These are phyloP conservation scores for Epichloe uncinata DNA, from an alignment of 2,329 filamentous ascomycete species.

Conservation along the genomic window DNA sequence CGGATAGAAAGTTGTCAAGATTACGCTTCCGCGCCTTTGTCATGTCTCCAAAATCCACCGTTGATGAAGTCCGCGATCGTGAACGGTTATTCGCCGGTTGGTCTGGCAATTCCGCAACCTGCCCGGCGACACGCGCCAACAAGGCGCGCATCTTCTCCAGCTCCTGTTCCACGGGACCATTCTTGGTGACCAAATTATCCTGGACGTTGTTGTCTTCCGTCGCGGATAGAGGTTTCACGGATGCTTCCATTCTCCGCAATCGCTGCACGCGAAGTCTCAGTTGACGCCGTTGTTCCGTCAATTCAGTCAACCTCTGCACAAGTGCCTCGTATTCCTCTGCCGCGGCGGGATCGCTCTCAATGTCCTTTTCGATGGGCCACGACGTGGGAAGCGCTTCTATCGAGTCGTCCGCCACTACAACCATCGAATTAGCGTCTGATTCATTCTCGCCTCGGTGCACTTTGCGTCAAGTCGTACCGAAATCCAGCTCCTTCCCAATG, in stretches of 20 bases:
- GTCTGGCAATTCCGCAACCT: constrained; percentile 29
- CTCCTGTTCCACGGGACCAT: constrained; percentile 52
- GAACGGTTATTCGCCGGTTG: constrained; percentile 2
- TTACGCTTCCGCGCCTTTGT: constrained; percentile 28
- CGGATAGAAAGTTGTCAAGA: constrained; percentile 27
- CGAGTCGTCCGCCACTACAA: constrained; percentile 26
- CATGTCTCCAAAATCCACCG: constrained; percentile 20
- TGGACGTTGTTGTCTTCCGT: constrained; percentile 32
- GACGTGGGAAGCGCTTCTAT: constrained; percentile 33
- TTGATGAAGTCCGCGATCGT: constrained; percentile 7
- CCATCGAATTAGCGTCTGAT: neutral
- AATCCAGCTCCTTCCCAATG: constrained; percentile 28
- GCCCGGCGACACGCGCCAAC: constrained; percentile 43
- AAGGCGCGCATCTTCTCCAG: constrained; percentile 53
- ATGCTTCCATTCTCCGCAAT: constrained; percentile 33
- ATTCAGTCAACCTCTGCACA: constrained; percentile 32
- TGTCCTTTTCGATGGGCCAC: constrained; percentile 31
- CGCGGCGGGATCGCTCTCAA: constrained; percentile 27
- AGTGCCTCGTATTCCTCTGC: constrained; percentile 38
- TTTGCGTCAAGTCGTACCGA: constrained; percentile 20
- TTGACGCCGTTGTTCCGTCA: constrained; percentile 27
- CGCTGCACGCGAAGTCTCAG: constrained; percentile 29
- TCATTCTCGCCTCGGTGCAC: neutral
- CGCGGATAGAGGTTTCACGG: constrained; percentile 31
- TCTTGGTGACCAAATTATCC: constrained; percentile 51